Evolutionary conservation across 1,139 yeast genomes (phyloP).

Genomic region (Protomyces arabidopsidicola): DNA sequence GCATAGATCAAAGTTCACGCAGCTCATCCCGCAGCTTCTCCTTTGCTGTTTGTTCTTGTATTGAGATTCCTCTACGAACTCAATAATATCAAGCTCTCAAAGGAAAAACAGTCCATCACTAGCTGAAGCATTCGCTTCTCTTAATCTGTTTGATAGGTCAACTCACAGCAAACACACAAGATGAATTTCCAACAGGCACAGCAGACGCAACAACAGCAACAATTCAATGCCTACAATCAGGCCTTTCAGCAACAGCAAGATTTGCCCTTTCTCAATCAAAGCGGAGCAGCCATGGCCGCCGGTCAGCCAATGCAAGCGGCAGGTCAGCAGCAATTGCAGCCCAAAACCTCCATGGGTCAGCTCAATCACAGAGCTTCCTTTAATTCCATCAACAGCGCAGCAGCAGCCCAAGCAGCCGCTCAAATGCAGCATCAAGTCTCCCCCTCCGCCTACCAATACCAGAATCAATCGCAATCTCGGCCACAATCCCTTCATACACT

Average conservation of each 20-base stretch:
- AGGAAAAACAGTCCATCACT: too few species aligned
- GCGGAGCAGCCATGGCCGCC: not conserved
- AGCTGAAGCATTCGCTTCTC: too few species aligned
- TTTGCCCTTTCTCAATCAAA: constrained; percentile 13
- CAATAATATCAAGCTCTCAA: too few species aligned
- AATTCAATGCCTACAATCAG: constrained; percentile 8
- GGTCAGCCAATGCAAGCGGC: not conserved
- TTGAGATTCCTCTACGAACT: too few species aligned
- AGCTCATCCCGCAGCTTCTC: too few species aligned
- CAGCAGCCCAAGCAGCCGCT: constrained; percentile 1
- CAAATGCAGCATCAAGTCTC: constrained; percentile 9
- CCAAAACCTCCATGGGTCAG: constrained; percentile 1
- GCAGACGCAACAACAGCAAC: constrained; percentile 11
- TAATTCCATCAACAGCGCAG: constrained; percentile 3
- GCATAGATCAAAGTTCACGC: too few species aligned
- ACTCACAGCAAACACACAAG: not conserved
- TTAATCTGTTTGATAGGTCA: too few species aligned
- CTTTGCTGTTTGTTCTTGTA: too few species aligned
- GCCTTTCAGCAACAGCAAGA: constrained; percentile 12
- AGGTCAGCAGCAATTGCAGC: not conserved
- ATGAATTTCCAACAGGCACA: not conserved
- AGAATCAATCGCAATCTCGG: constrained; percentile 13
- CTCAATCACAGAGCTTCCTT: constrained; percentile 11
- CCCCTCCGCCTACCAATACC: constrained; percentile 8
- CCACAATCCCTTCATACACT: constrained; percentile 20